phyloP scores from a whole-genome alignment of 257 asterid species.

The Primulina eburnea region DNA sequence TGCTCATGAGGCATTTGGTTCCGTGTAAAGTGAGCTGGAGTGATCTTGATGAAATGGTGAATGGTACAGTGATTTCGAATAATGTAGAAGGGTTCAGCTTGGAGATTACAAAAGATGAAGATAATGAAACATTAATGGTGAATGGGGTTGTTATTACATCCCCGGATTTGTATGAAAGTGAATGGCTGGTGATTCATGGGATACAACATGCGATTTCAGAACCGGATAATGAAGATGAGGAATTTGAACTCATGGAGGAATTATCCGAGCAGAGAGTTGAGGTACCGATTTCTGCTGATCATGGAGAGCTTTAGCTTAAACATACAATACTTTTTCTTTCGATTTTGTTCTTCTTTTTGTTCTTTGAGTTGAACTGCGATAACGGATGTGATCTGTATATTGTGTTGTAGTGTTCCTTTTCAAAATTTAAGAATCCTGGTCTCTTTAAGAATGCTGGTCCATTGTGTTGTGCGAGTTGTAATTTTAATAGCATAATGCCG shows the following conservation, averaged over 20 bases:
- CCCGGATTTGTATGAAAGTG: conserved; percentile 61
- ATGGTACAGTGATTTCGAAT: conserved; percentile 43
- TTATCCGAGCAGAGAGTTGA: conserved; percentile 5
- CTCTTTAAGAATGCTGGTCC: not conserved
- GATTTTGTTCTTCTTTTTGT: no score
- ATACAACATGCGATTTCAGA: conserved; percentile 41
- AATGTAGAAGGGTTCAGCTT: conserved; percentile 46
- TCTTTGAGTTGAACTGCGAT: no score
- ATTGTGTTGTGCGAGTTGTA: no score
- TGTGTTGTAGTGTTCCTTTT: no score
- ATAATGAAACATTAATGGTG: conserved; percentile 36
- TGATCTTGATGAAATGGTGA: conserved; percentile 41
- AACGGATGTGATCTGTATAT: no score
- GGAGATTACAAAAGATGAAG: conserved; percentile 37
- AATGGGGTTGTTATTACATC: conserved; percentile 56
- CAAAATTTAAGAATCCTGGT: no score
- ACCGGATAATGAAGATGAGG: conserved; percentile 38
- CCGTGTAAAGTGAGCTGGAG: conserved; percentile 58
- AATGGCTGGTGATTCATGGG: conserved; percentile 66
- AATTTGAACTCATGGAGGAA: conserved; percentile 25
- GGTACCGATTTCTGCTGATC: not conserved
- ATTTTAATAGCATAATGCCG: no score
- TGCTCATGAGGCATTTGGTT: conserved; percentile 64
- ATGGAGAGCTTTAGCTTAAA: not conserved
- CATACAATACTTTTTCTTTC: not conserved